Conservation (phyloP, 2,329 filamentous ascomycete species). For the Thelonectria rubi region DNA sequence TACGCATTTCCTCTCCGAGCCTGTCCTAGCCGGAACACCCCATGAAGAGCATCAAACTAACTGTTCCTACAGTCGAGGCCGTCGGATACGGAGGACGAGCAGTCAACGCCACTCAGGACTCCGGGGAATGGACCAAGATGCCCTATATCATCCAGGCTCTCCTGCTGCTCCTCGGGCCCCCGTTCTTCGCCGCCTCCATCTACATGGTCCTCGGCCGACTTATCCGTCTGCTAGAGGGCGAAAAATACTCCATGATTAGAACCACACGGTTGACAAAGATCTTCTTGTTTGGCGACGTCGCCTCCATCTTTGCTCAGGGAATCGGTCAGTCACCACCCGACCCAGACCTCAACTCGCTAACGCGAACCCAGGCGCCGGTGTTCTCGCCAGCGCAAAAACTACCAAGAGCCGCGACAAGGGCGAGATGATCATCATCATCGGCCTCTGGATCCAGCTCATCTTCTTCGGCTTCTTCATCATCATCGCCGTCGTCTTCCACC, state of each 20-base stretch:
- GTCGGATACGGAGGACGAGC: constrained; percentile 4
- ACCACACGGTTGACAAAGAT: background rate
- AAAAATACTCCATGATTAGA: background rate
- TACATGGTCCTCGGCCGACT: constrained; percentile 54
- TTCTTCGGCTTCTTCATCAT: constrained; percentile 62
- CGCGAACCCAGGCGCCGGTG: background rate
- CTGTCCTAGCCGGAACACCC: background rate
- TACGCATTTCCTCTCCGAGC: constrained; percentile 38
- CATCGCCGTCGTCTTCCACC: constrained; percentile 55
- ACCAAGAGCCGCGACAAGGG: constrained; percentile 39
- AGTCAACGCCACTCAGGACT: constrained; percentile 18
- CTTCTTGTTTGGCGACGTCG: background rate
- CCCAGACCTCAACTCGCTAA: background rate
- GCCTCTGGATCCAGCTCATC: constrained; percentile 61
- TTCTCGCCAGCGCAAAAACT: background rate
- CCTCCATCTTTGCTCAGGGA: constrained; percentile 33
- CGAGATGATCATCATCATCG: constrained; percentile 57
- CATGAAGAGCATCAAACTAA: background rate
- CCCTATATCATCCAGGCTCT: constrained; percentile 51
- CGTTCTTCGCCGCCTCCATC: constrained; percentile 52
- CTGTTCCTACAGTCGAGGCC: background rate
- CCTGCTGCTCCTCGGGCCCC: constrained; percentile 47
- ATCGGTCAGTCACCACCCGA: constrained; percentile 11
- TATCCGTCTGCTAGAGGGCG: background rate
- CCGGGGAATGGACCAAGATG: constrained; percentile 38